A percentile compares a stretch with the other conserved stretches of the same genome.
phyloP scores from a whole-genome alignment of 2,329 filamentous ascomycete species.

The Arthrobotrys conoides region DNA sequence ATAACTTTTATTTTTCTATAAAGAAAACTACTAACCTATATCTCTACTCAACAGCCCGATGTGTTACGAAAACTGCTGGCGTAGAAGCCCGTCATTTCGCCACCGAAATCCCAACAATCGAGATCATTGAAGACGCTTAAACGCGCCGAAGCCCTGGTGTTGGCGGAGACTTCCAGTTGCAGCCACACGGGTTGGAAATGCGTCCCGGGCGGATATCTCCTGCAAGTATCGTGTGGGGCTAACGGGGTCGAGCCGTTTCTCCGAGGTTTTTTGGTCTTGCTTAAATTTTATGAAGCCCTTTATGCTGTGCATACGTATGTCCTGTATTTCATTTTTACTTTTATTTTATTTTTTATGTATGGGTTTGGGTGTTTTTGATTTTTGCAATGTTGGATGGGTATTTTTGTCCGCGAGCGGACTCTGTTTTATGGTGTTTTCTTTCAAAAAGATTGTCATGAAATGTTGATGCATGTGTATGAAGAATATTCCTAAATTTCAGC shows the following conservation, averaged over 20 bases:
- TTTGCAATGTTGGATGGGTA: background rate
- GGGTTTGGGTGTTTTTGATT: background rate
- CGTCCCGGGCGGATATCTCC: conserved; percentile 15
- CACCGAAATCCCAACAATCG: conserved; percentile 41
- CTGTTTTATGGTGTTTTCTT: background rate
- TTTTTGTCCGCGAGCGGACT: conserved; percentile 2
- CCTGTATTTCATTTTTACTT: too few relatives aligned
- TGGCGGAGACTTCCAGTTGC: conserved; percentile 18
- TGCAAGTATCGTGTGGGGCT: background rate
- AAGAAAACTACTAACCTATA: background rate
- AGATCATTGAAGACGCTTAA: conserved; percentile 17
- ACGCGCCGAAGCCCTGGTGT: conserved; percentile 7
- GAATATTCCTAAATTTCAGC: conserved; percentile 1
- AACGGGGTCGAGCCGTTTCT: conserved; percentile 1
- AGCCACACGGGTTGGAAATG: background rate
- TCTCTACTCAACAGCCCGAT: conserved; percentile 18
- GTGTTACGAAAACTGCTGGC: conserved; percentile 29
- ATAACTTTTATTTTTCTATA: background rate
- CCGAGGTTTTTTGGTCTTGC: background rate
- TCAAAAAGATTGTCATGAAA: background rate
- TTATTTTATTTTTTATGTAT: background rate
- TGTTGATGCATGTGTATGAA: background rate
- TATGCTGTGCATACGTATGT: background rate
- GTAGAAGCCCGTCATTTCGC: conserved; percentile 18
- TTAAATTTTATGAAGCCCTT: background rate